Conservation (phyloP, 1,284 basidiomycete species). For the Cutaneotrichosporon cavernicola region DNA sequence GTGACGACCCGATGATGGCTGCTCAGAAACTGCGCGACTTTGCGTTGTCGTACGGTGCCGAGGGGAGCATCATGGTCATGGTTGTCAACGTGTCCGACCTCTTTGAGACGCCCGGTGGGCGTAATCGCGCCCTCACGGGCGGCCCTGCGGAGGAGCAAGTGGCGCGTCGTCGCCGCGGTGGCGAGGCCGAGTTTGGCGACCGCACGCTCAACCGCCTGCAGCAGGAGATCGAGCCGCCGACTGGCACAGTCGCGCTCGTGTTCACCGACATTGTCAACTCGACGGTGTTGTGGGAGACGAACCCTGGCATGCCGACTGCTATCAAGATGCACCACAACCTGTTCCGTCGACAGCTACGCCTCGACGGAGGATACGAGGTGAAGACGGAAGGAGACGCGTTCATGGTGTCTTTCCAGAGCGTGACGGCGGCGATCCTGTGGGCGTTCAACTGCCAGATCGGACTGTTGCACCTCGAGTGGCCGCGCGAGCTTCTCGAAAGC, state of each 20-base stretch:
- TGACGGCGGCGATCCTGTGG: conserved; percentile 86
- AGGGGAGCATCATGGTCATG: conserved; percentile 97
- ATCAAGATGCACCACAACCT: conserved; percentile 89
- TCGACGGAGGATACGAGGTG: conserved; percentile 96
- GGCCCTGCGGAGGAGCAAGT: neutral
- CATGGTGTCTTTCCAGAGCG: conserved; percentile 95
- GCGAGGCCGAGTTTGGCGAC: conserved; percentile 50
- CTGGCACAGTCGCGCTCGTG: conserved; percentile 86
- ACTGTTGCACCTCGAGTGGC: conserved; percentile 86
- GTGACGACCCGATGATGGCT: conserved; percentile 90
- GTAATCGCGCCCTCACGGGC: conserved; percentile 6
- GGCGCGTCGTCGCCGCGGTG: conserved; percentile 35
- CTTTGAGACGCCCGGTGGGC: conserved; percentile 56
- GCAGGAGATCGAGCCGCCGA: conserved; percentile 81
- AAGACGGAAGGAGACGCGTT: conserved; percentile 99
- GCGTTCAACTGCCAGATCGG: conserved; percentile 84
- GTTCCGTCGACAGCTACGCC: conserved; percentile 78
- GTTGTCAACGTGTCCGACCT: conserved; percentile 82
- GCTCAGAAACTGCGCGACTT: conserved; percentile 93
- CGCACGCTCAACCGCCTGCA: conserved; percentile 63
- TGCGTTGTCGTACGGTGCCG: conserved; percentile 93
- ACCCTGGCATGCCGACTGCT: conserved; percentile 92
- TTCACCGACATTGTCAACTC: conserved; percentile 99
- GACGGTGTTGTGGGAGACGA: conserved; percentile 95
- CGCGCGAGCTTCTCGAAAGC: conserved; percentile 86